Conservation (phyloP, 2,329 filamentous ascomycete species). For the Sporothrix schenckii region DNA sequence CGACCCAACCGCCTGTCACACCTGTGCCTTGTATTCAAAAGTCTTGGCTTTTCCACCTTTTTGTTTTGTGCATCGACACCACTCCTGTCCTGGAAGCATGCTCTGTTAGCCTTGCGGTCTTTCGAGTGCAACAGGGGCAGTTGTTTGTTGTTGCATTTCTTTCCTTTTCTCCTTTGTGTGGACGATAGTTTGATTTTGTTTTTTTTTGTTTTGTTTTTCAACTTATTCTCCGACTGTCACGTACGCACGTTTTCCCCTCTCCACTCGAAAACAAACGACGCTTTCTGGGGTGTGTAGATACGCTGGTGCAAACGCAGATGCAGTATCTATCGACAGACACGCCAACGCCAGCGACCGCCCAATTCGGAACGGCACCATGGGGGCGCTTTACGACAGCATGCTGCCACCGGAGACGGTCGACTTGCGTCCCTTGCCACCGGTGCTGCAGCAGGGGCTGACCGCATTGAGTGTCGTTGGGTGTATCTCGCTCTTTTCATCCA, state of each 20-base stretch:
- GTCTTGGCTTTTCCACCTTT: constrained; percentile 22
- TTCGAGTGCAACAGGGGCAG: background rate
- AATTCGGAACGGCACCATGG: background rate
- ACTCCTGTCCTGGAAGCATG: background rate
- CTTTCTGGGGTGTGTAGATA: background rate
- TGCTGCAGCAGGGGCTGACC: constrained; percentile 38
- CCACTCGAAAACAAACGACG: background rate
- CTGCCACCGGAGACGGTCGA: constrained; percentile 34
- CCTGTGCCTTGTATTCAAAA: constrained; percentile 14
- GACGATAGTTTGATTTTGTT: no score
- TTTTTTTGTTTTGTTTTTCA: background rate
- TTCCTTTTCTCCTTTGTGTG: background rate
- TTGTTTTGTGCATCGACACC: background rate
- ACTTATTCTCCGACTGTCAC: constrained; percentile 6
- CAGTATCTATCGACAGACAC: background rate
- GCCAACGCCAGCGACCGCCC: background rate
- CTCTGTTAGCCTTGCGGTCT: background rate
- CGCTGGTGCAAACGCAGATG: background rate
- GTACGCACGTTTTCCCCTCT: background rate
- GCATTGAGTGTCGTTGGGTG: constrained; percentile 38
- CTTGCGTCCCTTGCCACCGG: constrained; percentile 37
- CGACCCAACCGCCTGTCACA: constrained; percentile 1
- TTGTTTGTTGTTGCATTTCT: constrained; percentile 8
- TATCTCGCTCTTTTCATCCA: constrained; percentile 39
- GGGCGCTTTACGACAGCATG: constrained; percentile 3